These are phyloP conservation scores for Mediolabrus comicus DNA, from an alignment of 108 stramenopile species.

Conservation along the genomic window DNA sequence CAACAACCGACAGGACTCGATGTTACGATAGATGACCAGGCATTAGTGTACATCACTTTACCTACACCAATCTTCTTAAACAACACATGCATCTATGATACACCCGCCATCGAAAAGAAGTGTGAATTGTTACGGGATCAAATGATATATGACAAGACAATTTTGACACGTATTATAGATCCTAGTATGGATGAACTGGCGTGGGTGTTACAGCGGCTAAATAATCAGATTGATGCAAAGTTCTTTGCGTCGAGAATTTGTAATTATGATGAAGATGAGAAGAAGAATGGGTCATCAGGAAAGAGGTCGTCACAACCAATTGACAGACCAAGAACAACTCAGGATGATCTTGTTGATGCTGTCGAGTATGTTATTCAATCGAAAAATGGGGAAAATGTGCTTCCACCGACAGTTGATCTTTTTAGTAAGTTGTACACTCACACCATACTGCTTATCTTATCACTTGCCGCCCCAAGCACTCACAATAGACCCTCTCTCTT, in stretches of 20 bases:
- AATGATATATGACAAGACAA: conserved; percentile 38
- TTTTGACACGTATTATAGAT: conserved; percentile 42
- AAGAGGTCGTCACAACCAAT: conserved; percentile 12
- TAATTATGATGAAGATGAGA: not conserved
- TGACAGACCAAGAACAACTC: not conserved
- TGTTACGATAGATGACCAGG: conserved; percentile 77
- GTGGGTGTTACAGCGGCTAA: conserved; percentile 43
- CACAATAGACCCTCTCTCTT: too few relatives aligned
- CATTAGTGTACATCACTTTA: conserved; percentile 64
- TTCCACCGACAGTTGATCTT: conserved; percentile 35
- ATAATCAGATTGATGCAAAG: conserved; percentile 22
- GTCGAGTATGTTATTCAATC: conserved; percentile 17
- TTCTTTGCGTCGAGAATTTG: conserved; percentile 29
- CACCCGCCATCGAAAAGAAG: not conserved
- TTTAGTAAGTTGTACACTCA: too few relatives aligned
- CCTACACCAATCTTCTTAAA: conserved; percentile 44
- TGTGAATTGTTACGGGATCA: conserved; percentile 8
- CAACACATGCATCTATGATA: conserved; percentile 1
- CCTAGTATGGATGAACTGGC: conserved; percentile 43
- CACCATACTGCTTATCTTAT: too few relatives aligned
- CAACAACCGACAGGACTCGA: conserved; percentile 37
- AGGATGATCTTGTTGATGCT: conserved; percentile 25
- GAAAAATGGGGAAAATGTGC: not conserved
- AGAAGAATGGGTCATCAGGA: not conserved
- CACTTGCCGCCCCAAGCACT: too few relatives aligned